phyloP scores from a whole-genome alignment of 164 flowering plant genomes.

The Nelumbo lutea region DNA sequence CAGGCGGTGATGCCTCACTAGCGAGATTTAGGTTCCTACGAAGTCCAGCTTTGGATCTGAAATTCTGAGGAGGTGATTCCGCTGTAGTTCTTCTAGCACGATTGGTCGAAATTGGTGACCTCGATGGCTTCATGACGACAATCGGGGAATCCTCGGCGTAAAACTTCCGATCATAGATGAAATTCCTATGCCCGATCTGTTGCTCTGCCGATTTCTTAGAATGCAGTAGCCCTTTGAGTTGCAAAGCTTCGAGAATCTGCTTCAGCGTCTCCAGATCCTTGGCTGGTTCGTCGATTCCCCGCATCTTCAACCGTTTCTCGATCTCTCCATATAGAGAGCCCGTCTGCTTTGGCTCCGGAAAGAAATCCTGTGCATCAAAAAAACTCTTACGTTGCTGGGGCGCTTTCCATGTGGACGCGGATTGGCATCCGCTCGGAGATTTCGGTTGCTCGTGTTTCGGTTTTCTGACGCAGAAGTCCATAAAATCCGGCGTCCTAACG shows the following conservation, averaged over 20 bases:
- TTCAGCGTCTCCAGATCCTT: constrained; percentile 81
- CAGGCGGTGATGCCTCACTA: constrained; percentile 23
- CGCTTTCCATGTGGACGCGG: constrained; percentile 13
- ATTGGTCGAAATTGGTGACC: constrained; percentile 18
- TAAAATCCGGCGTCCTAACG: constrained; percentile 10
- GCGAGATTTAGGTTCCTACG: constrained; percentile 24
- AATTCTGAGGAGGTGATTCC: constrained; percentile 32
- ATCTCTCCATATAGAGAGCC: constrained; percentile 60
- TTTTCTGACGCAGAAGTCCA: constrained; percentile 10
- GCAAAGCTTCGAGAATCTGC: constrained; percentile 89
- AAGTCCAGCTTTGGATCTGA: constrained; percentile 25
- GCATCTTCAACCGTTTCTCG: constrained; percentile 61
- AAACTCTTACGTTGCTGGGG: constrained; percentile 51
- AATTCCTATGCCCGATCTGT: constrained; percentile 26
- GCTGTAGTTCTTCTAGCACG: constrained; percentile 20
- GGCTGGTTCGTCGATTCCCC: constrained; percentile 73
- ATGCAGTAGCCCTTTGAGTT: constrained; percentile 84
- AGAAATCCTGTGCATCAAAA: constrained; percentile 73
- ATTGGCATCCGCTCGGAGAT: constrained; percentile 20
- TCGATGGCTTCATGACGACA: constrained; percentile 55
- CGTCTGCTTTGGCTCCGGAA: constrained; percentile 67
- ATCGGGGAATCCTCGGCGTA: constrained; percentile 45
- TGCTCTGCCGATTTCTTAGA: constrained; percentile 27
- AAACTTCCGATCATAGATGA: constrained; percentile 41
- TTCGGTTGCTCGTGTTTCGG: constrained; percentile 22